Evolutionary conservation across 2,329 filamentous ascomycete species (phyloP).

Genomic region (Lecanicillium sp.): DNA sequence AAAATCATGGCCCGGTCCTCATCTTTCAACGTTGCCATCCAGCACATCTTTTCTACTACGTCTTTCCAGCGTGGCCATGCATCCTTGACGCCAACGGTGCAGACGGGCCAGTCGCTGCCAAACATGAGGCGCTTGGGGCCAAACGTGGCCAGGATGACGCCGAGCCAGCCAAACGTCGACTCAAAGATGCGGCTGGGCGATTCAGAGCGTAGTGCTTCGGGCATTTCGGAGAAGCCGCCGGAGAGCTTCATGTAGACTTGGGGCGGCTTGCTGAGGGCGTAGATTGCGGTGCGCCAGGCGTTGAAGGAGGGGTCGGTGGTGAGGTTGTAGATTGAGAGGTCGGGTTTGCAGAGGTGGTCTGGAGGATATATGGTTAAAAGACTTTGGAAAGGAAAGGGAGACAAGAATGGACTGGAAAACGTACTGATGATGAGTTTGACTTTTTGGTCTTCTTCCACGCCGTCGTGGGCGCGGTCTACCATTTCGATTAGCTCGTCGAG

Average conservation of each 20-base stretch:
- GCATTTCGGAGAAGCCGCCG: constrained; percentile 75
- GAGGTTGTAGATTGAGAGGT: constrained; percentile 55
- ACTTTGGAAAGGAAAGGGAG: not conserved
- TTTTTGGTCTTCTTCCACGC: constrained; percentile 48
- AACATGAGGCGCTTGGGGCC: constrained; percentile 72
- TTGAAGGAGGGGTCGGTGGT: constrained; percentile 50
- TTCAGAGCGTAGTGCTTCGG: constrained; percentile 40
- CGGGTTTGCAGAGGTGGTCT: constrained; percentile 90
- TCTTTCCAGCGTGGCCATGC: constrained; percentile 71
- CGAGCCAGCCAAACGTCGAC: constrained; percentile 61
- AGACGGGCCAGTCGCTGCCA: constrained; percentile 90
- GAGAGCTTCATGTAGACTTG: constrained; percentile 88
- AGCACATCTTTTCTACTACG: constrained; percentile 60
- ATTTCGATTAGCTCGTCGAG: constrained; percentile 63
- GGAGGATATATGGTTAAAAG: constrained; percentile 4
- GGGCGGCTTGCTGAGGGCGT: constrained; percentile 53
- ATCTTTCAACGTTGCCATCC: constrained; percentile 50
- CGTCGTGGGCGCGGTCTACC: constrained; percentile 58
- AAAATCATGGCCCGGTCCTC: constrained; percentile 61
- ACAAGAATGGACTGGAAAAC: no score
- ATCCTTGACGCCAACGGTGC: constrained; percentile 48
- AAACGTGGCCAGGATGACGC: constrained; percentile 64
- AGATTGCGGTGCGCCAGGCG: constrained; percentile 63
- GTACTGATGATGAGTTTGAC: constrained; percentile 63
- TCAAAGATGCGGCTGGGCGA: constrained; percentile 51